Conservation (phyloP, 306 rosid species). For the Fragaria vesca region DNA sequence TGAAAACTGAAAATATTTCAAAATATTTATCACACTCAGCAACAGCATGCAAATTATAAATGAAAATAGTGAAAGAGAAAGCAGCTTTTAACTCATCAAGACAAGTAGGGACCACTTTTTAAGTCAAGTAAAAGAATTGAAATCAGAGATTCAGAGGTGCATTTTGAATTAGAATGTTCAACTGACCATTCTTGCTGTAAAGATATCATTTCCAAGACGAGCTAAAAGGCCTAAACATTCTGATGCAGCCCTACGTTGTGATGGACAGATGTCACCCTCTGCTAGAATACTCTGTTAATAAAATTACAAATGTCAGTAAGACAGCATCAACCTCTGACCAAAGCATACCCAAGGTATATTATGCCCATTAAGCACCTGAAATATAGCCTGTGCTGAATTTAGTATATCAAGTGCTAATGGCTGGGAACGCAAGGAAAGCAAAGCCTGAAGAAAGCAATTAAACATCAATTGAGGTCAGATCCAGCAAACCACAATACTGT, state of each 20-base stretch:
- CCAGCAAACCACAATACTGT: background rate
- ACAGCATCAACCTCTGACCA: background rate
- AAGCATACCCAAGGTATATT: background rate
- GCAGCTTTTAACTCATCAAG: background rate
- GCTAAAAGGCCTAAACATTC: constrained; percentile 94
- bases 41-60: background rate
- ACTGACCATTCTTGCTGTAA: constrained; percentile 91
- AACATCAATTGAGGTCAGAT: constrained; percentile 25
- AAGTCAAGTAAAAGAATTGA: constrained; percentile 21
- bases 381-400: constrained; percentile 76
- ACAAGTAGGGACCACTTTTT: background rate
- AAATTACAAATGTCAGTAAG: constrained; percentile 10
- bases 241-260: constrained; percentile 84
- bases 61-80: background rate
- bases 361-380: constrained; percentile 54
- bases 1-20: background rate
- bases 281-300: constrained; percentile 73
- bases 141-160: constrained; percentile 12
- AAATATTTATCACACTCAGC: background rate
- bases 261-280: constrained; percentile 87
- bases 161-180: constrained; percentile 24
- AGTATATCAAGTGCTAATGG: constrained; percentile 69
- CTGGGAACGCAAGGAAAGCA: constrained; percentile 67
- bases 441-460: constrained; percentile 51
- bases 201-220: constrained; percentile 90